Evolutionary conservation across 2,329 filamentous ascomycete genomes (phyloP).

Genomic region (Hansfordia pulvinata): DNA sequence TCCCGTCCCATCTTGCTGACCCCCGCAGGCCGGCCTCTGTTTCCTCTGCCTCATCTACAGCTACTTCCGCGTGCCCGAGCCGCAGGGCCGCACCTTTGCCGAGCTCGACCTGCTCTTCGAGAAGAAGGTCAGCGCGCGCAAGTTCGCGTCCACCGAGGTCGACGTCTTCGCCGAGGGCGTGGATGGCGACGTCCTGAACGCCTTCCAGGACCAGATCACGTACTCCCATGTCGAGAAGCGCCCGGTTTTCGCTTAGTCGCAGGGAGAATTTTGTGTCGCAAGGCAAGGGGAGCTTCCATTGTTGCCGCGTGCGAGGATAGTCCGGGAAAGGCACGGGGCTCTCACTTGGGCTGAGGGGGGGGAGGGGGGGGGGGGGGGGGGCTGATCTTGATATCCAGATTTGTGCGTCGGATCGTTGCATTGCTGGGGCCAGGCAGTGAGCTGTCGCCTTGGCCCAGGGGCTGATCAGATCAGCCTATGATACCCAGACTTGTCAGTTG

Average conservation of each 20-base stretch:
- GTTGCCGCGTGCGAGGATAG: too few species aligned
- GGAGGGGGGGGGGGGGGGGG: too few species aligned
- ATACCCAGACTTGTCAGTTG: too few species aligned
- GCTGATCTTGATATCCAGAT: too few species aligned
- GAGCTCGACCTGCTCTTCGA: constrained; percentile 82
- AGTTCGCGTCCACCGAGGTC: constrained; percentile 50
- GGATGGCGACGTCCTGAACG: constrained; percentile 30
- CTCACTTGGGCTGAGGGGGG: too few species aligned
- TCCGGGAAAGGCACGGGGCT: too few species aligned
- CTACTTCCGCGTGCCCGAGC: constrained; percentile 71
- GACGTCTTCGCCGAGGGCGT: constrained; percentile 40
- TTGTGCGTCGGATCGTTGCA: too few species aligned
- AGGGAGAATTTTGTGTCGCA: background rate
- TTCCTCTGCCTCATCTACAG: constrained; percentile 72
- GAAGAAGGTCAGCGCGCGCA: constrained; percentile 52
- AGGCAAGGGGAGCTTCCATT: background rate
- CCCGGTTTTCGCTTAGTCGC: background rate
- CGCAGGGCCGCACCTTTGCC: constrained; percentile 66
- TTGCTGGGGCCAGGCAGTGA: too few species aligned
- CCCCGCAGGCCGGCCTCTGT: constrained; percentile 51
- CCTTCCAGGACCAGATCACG: constrained; percentile 28
- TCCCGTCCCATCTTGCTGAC: constrained; percentile 1
- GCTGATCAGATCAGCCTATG: too few species aligned
- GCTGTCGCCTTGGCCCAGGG: too few species aligned
- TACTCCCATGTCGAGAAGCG: constrained; percentile 14